phyloP scores from a whole-genome alignment of 2,329 filamentous ascomycete species.

The Calonectria multiphialidica region DNA sequence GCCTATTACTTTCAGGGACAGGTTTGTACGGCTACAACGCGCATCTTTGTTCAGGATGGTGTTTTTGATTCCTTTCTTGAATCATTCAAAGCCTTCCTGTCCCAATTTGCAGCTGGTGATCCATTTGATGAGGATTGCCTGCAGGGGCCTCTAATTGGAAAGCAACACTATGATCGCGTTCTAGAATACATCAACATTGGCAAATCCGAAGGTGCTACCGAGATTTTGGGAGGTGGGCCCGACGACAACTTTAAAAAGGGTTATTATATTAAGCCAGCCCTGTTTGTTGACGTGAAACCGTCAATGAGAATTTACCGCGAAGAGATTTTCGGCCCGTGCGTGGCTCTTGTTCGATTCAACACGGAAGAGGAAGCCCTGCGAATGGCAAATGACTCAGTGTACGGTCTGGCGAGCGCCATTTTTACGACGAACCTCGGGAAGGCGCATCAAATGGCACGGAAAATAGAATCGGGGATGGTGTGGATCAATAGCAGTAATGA shows the following conservation, averaged over 20 bases:
- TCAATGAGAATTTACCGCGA: background rate
- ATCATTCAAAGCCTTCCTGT: background rate
- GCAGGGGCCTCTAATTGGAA: background rate
- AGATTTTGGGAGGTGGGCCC: background rate
- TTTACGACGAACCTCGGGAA: background rate
- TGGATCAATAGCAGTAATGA: background rate
- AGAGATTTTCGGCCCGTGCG: background rate
- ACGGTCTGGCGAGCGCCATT: background rate
- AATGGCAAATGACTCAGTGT: background rate
- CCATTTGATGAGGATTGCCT: background rate
- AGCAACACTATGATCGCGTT: background rate
- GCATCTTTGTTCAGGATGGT: background rate
- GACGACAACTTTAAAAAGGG: background rate
- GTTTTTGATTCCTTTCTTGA: background rate
- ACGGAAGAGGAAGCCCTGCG: background rate
- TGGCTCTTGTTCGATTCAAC: background rate
- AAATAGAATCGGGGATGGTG: background rate
- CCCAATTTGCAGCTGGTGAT: background rate
- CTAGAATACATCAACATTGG: background rate
- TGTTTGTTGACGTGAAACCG: background rate
- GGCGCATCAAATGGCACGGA: background rate
- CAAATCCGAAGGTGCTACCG: background rate
- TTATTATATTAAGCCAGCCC: background rate
- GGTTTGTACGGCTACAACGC: background rate
- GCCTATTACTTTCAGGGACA: background rate